These are phyloP conservation scores for Paraglomus brasilianum DNA, from an alignment of 192 early-diverging fungal species.

Conservation along the genomic window DNA sequence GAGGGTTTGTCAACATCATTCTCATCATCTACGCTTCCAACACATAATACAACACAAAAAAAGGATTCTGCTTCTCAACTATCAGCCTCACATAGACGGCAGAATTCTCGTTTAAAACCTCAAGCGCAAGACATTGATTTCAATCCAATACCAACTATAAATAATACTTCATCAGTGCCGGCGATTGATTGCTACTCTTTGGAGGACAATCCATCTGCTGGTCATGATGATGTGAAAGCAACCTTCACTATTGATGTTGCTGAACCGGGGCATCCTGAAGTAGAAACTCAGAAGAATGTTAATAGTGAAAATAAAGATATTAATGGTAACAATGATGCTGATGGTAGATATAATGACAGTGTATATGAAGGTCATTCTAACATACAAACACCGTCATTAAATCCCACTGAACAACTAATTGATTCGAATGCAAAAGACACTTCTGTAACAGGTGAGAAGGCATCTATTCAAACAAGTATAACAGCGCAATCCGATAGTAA, in stretches of 20 bases:
- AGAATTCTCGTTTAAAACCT: slow-evolving; percentile 10
- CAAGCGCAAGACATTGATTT: not conserved
- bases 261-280: slow-evolving; percentile 4
- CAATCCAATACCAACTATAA: not conserved
- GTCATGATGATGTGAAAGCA: slow-evolving; percentile 16
- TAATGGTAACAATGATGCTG: not conserved
- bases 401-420: too few species aligned
- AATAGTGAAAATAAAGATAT: not conserved
- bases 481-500: too few species aligned
- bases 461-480: too few species aligned
- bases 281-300: not conserved
- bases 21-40: slow-evolving; percentile 5
- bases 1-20: slow-evolving; percentile 24
- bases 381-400: too few species aligned
- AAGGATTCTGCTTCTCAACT: slow-evolving; percentile 20
- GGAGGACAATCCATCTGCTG: not conserved
- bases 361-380: too few species aligned
- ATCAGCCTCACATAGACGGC: slow-evolving; percentile 9
- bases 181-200: not conserved
- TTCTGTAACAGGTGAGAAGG: too few species aligned
- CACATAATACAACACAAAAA: slow-evolving; percentile 15
- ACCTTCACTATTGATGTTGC: slow-evolving; percentile 25
- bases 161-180: slow-evolving; percentile 5
- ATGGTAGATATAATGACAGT: too few species aligned
- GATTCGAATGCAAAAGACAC: too few species aligned